Percentiles rank a stretch among this genome's conserved stretches.
phyloP scores from a whole-genome alignment of 768 basidiomycete species.

The Brasilioporus rufonigricans region DNA sequence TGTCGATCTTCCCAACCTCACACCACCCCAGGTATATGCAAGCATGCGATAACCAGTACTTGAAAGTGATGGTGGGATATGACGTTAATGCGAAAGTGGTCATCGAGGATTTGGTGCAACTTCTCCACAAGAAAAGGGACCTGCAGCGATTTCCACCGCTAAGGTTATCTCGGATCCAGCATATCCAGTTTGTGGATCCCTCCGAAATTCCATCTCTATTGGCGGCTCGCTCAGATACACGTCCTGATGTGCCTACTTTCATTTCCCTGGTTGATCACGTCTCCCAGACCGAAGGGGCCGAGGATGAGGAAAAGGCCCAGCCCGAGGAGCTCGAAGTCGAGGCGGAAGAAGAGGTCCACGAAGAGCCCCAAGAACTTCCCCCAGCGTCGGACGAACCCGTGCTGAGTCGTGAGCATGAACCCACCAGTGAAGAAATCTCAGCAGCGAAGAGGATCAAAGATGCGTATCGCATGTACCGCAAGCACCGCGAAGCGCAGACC shows the following conservation, averaged over 20 bases:
- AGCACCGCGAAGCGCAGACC: neutral
- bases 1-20: neutral
- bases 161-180: conserved; percentile 23
- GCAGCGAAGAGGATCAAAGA: conserved; percentile 27
- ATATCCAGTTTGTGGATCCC: conserved; percentile 29
- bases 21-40: neutral
- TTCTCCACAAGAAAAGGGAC: conserved; percentile 17
- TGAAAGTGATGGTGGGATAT: conserved; percentile 12
- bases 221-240: conserved; percentile 12
- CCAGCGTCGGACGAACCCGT: too few species aligned
- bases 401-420: conserved; percentile 13
- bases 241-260: conserved; percentile 15
- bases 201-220: conserved; percentile 31
- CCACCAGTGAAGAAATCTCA: too few species aligned
- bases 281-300: neutral
- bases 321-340: neutral
- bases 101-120: conserved; percentile 28
- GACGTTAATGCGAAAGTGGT: conserved; percentile 9
- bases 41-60: neutral
- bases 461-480: conserved; percentile 10
- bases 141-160: neutral
- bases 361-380: conserved; percentile 13
- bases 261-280: conserved; percentile 6
- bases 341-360: conserved; percentile 1
- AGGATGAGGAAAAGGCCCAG: conserved; percentile 1